These are phyloP conservation scores for Entomortierella beljakovae DNA, from an alignment of 192 early-diverging fungal species.

Conservation along the genomic window DNA sequence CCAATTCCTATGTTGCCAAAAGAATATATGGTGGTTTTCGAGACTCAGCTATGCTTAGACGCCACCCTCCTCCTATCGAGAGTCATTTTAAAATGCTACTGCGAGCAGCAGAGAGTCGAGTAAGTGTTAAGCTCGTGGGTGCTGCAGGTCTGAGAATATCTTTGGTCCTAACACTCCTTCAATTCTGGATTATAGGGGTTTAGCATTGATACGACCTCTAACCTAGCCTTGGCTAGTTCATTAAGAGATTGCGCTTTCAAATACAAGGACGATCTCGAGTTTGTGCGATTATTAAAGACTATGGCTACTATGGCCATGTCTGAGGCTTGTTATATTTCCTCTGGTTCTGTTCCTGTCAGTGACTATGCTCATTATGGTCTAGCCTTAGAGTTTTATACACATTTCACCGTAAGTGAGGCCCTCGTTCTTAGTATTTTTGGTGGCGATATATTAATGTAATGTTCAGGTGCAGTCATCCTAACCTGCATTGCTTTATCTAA, in stretches of 20 bases:
- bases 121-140: constrained; percentile 11
- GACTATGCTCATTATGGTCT: constrained; percentile 79
- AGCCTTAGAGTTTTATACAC: constrained; percentile 82
- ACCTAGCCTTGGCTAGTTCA: constrained; percentile 70
- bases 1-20: constrained; percentile 75
- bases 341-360: constrained; percentile 57
- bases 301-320: constrained; percentile 85
- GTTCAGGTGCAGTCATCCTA: too few relatives aligned
- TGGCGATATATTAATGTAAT: too few relatives aligned
- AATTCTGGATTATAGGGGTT: constrained; percentile 58
- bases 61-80: constrained; percentile 72
- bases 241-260: constrained; percentile 57
- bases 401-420: constrained; percentile 77
- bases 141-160: background rate
- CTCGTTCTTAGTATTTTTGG: too few relatives aligned
- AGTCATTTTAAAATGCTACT: constrained; percentile 72
- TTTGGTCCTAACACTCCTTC: background rate
- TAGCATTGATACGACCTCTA: constrained; percentile 72
- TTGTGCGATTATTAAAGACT: constrained; percentile 70
- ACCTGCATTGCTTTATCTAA: too few relatives aligned
- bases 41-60: constrained; percentile 71
- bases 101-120: constrained; percentile 63
- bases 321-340: constrained; percentile 78
- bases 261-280: constrained; percentile 61
- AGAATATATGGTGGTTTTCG: constrained; percentile 66